These are phyloP conservation scores for Irpex sp. DNA, from an alignment of 1,284 basidiomycete species.

Conservation along the genomic window DNA sequence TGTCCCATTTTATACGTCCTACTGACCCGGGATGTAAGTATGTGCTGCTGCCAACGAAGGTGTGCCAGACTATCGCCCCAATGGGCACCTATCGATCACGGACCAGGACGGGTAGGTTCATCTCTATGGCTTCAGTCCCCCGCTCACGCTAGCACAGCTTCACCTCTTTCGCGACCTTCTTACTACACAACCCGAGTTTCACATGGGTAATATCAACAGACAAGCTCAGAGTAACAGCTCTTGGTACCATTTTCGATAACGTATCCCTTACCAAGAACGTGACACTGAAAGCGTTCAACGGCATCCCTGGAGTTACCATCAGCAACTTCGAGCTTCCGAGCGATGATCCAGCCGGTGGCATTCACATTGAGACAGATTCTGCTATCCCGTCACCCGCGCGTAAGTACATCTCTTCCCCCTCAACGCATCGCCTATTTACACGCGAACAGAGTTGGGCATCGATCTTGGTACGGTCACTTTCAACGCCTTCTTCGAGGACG, in stretches of 20 bases:
- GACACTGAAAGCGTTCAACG: conserved; percentile 70
- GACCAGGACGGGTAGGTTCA: conserved; percentile 36
- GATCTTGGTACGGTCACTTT: conserved; percentile 70
- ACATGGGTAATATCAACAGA: conserved; percentile 70
- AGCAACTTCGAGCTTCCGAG: conserved; percentile 66
- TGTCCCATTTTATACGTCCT: conserved; percentile 15
- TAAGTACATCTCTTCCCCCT: background rate
- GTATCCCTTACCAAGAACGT: conserved; percentile 63
- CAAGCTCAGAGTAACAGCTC: conserved; percentile 58
- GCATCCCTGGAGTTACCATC: conserved; percentile 65
- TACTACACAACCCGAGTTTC: conserved; percentile 66
- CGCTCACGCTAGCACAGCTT: conserved; percentile 35
- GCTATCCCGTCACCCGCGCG: conserved; percentile 55
- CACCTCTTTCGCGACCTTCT: conserved; percentile 62
- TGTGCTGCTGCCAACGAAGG: conserved; percentile 68
- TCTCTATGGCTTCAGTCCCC: background rate
- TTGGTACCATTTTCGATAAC: conserved; percentile 68
- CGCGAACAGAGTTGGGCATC: conserved; percentile 58
- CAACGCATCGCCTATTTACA: background rate
- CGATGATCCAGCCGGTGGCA: conserved; percentile 64
- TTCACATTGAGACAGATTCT: conserved; percentile 67
- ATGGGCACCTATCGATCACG: conserved; percentile 52
- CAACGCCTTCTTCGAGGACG: conserved; percentile 53
- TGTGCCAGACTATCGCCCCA: conserved; percentile 59
- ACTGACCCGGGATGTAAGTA: conserved; percentile 33